Conservation (phyloP, 2,329 filamentous ascomycete genomes). For the Fusarium pseudograminearum region DNA sequence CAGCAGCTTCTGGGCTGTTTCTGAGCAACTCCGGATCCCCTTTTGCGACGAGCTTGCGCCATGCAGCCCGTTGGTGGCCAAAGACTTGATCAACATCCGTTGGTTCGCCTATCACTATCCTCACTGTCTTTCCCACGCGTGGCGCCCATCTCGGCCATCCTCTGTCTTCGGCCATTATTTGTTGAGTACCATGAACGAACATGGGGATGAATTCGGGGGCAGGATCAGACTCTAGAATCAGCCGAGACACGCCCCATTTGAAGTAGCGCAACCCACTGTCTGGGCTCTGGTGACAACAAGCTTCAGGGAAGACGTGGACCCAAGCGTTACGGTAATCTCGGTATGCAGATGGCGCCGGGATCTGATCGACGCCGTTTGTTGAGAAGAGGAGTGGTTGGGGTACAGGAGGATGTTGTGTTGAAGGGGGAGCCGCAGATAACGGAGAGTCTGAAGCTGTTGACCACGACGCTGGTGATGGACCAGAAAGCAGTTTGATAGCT, state of each 20-base stretch:
- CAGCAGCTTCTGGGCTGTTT: slow-evolving; percentile 72
- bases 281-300: slow-evolving; percentile 89
- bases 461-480: slow-evolving; percentile 45
- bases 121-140: slow-evolving; percentile 76
- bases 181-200: slow-evolving; percentile 91
- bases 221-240: slow-evolving; percentile 90
- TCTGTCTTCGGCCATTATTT: slow-evolving; percentile 88
- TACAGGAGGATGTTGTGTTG: slow-evolving; percentile 25
- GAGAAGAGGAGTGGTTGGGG: slow-evolving; percentile 64
- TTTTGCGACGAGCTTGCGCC: slow-evolving; percentile 72
- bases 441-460: slow-evolving; percentile 33
- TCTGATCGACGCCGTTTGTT: slow-evolving; percentile 74
- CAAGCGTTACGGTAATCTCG: slow-evolving; percentile 78
- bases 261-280: slow-evolving; percentile 90
- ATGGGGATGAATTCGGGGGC: slow-evolving; percentile 92
- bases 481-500: slow-evolving; percentile 85
- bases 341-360: slow-evolving; percentile 79
- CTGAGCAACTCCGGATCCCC: slow-evolving; percentile 62
- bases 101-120: slow-evolving; percentile 81
- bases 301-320: slow-evolving; percentile 97
- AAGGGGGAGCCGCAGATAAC: slow-evolving; percentile 2
- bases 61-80: slow-evolving; percentile 79
- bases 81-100: slow-evolving; percentile 81
- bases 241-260: slow-evolving; percentile 94
- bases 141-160: slow-evolving; percentile 85